Percentiles rank a stretch among this genome's conserved stretches.
These are phyloP conservation scores for Vitellaria paradoxa DNA, from an alignment of 179 eudicot genomes.

Conservation along the genomic window DNA sequence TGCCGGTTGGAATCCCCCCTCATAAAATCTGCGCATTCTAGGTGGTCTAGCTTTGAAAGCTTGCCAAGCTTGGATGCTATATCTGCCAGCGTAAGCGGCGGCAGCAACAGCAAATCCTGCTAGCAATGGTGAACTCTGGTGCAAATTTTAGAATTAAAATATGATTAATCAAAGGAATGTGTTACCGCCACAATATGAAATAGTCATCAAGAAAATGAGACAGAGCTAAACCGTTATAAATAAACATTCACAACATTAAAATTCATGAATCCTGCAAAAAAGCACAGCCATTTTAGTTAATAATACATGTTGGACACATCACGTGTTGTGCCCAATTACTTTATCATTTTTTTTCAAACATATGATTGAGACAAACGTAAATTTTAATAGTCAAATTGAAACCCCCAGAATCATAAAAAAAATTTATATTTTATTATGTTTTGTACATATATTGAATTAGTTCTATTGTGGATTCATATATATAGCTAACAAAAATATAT, in stretches of 20 bases:
- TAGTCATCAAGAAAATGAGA: neutral
- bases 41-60: conserved; percentile 70
- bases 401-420: too few species aligned
- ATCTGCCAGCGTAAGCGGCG: conserved; percentile 56
- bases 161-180: neutral
- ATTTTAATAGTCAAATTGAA: too few species aligned
- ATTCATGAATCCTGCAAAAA: too few species aligned
- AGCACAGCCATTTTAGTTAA: too few species aligned
- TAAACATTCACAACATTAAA: neutral
- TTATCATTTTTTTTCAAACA: too few species aligned
- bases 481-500: too few species aligned
- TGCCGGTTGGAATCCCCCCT: conserved; percentile 57
- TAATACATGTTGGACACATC: too few species aligned
- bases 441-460: too few species aligned
- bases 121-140: conserved; percentile 45
- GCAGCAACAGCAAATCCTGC: conserved; percentile 53
- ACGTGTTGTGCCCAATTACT: too few species aligned
- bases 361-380: too few species aligned
- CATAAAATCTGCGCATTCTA: conserved; percentile 57
- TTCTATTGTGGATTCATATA: too few species aligned
- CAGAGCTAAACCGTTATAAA: neutral
- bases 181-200: neutral
- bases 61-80: conserved; percentile 60
- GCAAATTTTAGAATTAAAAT: conserved; percentile 12
- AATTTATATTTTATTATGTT: too few species aligned